Conservation (phyloP, 2,329 filamentous ascomycete species). For the Aspergillus nomiae region DNA sequence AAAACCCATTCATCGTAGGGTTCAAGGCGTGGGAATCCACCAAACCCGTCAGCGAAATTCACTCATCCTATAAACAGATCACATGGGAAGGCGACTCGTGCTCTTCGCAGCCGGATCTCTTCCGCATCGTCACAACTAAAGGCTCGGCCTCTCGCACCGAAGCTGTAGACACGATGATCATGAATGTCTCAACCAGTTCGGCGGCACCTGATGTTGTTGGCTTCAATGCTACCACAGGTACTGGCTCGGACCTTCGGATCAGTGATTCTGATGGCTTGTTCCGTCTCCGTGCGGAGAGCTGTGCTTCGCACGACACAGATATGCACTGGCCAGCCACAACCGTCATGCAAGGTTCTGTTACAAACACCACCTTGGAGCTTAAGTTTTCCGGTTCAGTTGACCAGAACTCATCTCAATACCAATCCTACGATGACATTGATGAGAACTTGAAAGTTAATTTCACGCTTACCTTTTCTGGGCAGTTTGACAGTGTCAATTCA, state of each 20-base stretch:
- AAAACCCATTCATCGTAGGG: conserved; percentile 5
- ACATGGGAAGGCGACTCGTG: not conserved
- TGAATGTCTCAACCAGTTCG: not conserved
- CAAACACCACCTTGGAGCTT: not conserved
- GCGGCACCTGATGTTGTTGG: not conserved
- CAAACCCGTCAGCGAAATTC: not conserved
- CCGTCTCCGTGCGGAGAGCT: not conserved
- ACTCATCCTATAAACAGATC: not conserved
- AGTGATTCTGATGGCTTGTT: not conserved
- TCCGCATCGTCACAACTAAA: not conserved
- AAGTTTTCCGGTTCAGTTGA: not conserved
- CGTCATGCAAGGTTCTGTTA: not conserved
- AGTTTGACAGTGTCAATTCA: conserved; percentile 5
- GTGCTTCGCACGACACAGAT: not conserved
- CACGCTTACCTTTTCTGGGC: conserved; percentile 3
- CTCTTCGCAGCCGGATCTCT: not conserved
- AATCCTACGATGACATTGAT: not conserved
- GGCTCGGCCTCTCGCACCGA: not conserved
- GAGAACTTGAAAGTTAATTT: not conserved
- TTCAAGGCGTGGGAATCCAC: conserved; percentile 9
- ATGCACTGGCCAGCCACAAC: not conserved
- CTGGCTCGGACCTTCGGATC: not conserved
- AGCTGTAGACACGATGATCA: not conserved
- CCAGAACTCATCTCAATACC: not conserved
- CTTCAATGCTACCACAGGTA: conserved; percentile 3